Conservation (phyloP, 306 rosid genomes). For the Adenanthera pavonina region DNA sequence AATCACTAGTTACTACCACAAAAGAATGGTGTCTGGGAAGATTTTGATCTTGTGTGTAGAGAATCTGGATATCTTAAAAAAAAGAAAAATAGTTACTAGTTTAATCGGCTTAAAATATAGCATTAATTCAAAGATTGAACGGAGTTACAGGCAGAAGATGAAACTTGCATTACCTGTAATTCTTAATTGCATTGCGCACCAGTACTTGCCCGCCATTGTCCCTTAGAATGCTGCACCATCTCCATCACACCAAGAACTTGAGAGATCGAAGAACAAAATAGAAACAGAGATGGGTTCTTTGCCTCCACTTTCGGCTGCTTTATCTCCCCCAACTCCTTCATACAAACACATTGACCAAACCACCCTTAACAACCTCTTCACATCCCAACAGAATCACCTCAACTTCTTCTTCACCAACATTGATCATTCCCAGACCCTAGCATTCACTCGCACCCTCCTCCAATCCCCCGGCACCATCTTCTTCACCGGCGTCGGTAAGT, state of each 20-base stretch:
- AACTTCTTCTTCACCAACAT: slow-evolving; percentile 84
- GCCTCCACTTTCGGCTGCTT: slow-evolving; percentile 19
- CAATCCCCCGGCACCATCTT: slow-evolving; percentile 73
- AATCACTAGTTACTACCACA: neutral
- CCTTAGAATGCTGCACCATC: neutral
- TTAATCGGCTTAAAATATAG: neutral
- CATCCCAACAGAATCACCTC: slow-evolving; percentile 84
- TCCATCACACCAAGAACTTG: neutral
- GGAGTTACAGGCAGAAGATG: no score
- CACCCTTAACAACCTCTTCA: slow-evolving; percentile 69
- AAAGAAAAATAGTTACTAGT: neutral
- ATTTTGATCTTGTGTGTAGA: neutral
- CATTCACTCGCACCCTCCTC: slow-evolving; percentile 82
- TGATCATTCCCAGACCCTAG: slow-evolving; percentile 77
- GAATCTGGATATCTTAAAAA: neutral
- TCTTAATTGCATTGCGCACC: no score
- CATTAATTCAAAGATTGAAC: no score
- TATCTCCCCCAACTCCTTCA: neutral
- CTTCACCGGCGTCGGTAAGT: slow-evolving; percentile 92
- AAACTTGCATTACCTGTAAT: no score
- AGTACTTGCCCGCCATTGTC: neutral
- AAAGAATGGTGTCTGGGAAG: neutral
- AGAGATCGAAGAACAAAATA: neutral
- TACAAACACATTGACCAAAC: slow-evolving; percentile 52
- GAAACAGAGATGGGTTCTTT: slow-evolving; percentile 49